A percentile compares a stretch with the other conserved stretches of the same genome.
phyloP scores from a whole-genome alignment of 2,329 filamentous ascomycete genomes.

The Tolypocladium tropicale region DNA sequence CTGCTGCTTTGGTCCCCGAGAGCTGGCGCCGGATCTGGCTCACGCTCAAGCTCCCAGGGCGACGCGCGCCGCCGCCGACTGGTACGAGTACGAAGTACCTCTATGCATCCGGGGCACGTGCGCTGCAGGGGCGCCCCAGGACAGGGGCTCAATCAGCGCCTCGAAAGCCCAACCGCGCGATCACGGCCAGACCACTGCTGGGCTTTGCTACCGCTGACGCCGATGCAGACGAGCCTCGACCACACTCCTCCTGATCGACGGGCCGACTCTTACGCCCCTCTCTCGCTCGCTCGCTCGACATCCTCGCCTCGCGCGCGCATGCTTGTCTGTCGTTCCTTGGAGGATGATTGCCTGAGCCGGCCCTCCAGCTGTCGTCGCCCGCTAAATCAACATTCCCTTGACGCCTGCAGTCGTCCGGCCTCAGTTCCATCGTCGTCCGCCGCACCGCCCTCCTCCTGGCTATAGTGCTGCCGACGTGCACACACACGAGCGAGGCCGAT shows the following conservation, averaged over 20 bases:
- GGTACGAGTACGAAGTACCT: too few species aligned
- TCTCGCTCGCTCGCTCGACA: not conserved
- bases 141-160: not conserved
- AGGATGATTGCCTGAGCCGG: slow-evolving; percentile 8
- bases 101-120: not conserved
- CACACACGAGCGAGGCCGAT: not conserved
- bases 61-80: not conserved
- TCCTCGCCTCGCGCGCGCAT: not conserved
- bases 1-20: not conserved
- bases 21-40: not conserved
- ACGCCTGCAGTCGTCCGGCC: not conserved
- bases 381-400: not conserved
- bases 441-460: not conserved
- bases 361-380: not conserved
- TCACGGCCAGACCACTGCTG: not conserved
- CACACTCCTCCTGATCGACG: not conserved
- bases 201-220: not conserved
- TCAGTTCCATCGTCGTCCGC: not conserved
- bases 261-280: not conserved
- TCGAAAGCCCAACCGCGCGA: not conserved
- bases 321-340: slow-evolving; percentile 10
- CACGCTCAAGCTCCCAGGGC: too few species aligned
- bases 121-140: not conserved
- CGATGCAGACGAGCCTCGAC: not conserved
- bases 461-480: not conserved